Percentiles rank a stretch among this genome's conserved stretches.
Conservation (phyloP, 306 rosid species). For the Malus domestica region DNA sequence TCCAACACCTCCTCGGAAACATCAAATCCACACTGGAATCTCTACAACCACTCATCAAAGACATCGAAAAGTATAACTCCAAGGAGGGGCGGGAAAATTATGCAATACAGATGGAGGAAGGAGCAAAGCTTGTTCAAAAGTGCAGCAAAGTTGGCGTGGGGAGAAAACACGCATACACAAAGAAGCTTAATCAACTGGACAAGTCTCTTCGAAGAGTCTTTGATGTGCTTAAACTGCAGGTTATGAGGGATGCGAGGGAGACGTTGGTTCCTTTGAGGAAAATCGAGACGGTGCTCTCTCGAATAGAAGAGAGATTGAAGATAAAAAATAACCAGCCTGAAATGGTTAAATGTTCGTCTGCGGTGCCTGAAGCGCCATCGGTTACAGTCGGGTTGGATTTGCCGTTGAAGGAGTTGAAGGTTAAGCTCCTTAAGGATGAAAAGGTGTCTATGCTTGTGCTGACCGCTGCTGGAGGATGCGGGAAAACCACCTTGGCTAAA, state of each 20-base stretch:
- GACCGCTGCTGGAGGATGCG: constrained; percentile 42
- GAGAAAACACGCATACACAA: not conserved
- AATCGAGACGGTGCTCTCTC: not conserved
- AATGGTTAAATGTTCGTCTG: constrained; percentile 9
- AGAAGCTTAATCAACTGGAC: not conserved
- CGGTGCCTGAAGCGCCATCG: constrained; percentile 28
- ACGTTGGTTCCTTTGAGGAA: not conserved
- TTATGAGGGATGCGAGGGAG: not conserved
- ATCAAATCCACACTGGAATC: not conserved
- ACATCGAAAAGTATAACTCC: not conserved
- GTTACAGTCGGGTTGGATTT: constrained; percentile 41
- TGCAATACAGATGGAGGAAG: not conserved
- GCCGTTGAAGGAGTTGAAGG: constrained; percentile 28
- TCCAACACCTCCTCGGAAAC: not conserved
- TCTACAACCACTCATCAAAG: not conserved
- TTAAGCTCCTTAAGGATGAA: constrained; percentile 18
- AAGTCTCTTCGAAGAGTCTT: not conserved
- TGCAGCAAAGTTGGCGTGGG: not conserved
- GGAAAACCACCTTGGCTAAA: constrained; percentile 45
- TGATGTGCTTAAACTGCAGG: not conserved
- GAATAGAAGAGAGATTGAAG: not conserved
- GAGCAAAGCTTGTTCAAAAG: not conserved
- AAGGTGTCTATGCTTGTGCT: constrained; percentile 24
- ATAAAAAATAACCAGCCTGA: not conserved
- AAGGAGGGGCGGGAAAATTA: not conserved